phyloP scores from a whole-genome alignment of 1,284 basidiomycete species.

The Singerocomus inundabilis region DNA sequence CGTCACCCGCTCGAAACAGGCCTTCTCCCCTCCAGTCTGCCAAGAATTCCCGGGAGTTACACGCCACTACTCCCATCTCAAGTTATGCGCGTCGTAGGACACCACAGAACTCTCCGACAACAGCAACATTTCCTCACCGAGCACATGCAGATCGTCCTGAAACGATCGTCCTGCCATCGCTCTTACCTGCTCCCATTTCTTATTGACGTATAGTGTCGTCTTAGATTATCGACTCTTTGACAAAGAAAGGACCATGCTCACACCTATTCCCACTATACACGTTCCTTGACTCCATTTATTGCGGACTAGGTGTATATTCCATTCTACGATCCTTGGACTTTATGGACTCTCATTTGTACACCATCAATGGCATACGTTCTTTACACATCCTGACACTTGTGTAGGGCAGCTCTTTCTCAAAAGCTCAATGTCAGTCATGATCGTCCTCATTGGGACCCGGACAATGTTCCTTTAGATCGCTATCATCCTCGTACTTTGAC shows the following conservation, averaged over 20 bases:
- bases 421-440: conserved; percentile 57
- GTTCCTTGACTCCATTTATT: conserved; percentile 14
- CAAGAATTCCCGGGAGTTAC: conserved; percentile 35
- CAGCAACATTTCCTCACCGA: conserved; percentile 54
- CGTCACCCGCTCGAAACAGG: conserved; percentile 38
- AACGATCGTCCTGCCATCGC: conserved; percentile 35
- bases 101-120: conserved; percentile 67
- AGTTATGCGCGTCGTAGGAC: conserved; percentile 74
- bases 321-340: conserved; percentile 22
- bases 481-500: conserved; percentile 59
- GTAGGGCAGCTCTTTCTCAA: neutral
- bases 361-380: conserved; percentile 29
- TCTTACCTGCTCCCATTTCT: conserved; percentile 24
- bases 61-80: conserved; percentile 67
- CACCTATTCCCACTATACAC: conserved; percentile 4
- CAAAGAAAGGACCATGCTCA: neutral
- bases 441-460: conserved; percentile 76
- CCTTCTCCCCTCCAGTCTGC: conserved; percentile 30
- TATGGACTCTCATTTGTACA: conserved; percentile 29
- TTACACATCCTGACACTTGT: conserved; percentile 7
- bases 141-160: conserved; percentile 33
- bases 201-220: conserved; percentile 18
- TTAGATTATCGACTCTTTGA: neutral
- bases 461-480: conserved; percentile 65
- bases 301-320: conserved; percentile 24